A percentile compares a stretch with the other conserved stretches of the same genome.
Evolutionary conservation across 2,329 filamentous ascomycete species (phyloP).

Genomic region (Xylaria digitata): DNA sequence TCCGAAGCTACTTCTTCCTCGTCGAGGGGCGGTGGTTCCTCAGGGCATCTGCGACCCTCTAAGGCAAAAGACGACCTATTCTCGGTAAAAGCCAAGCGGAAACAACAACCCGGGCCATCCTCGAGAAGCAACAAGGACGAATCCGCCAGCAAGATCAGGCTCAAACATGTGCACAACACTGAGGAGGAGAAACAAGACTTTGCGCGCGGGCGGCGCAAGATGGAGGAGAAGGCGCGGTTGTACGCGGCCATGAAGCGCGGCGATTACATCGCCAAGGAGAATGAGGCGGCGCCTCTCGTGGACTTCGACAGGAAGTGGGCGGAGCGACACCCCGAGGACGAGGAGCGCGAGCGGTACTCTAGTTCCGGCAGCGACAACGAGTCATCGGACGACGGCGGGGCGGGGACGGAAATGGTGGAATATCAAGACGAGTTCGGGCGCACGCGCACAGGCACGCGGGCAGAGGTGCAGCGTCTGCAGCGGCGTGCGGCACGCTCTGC

Average conservation of each 20-base stretch:
- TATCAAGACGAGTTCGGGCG: conserved; percentile 94
- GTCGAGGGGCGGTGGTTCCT: conserved; percentile 49
- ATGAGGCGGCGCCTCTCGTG: conserved; percentile 75
- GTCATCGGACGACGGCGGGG: conserved; percentile 60
- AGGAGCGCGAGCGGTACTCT: conserved; percentile 48
- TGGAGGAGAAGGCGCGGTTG: conserved; percentile 89
- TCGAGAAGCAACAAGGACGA: conserved; percentile 57
- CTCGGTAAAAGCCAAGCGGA: conserved; percentile 57
- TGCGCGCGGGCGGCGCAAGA: conserved; percentile 78
- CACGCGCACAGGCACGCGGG: conserved; percentile 76
- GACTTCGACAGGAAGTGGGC: conserved; percentile 98
- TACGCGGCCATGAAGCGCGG: conserved; percentile 93
- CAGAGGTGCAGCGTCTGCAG: conserved; percentile 73
- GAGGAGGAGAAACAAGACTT: conserved; percentile 75
- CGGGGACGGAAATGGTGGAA: conserved; percentile 74
- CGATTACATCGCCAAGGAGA: conserved; percentile 77
- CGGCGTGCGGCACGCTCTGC: conserved; percentile 64
- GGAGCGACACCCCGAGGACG: conserved; percentile 69
- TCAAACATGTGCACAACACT: conserved; percentile 65
- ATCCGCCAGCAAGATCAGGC: conserved; percentile 50
- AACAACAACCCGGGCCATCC: conserved; percentile 49
- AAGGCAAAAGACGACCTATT: conserved; percentile 77
- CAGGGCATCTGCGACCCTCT: conserved; percentile 64
- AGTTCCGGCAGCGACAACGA: conserved; percentile 72
- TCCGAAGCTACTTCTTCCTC: conserved; percentile 57